A percentile compares a stretch with the other conserved stretches of the same genome.
Conservation (phyloP, 148 eudicot genomes). For the Heliamphora exappendiculata region DNA sequence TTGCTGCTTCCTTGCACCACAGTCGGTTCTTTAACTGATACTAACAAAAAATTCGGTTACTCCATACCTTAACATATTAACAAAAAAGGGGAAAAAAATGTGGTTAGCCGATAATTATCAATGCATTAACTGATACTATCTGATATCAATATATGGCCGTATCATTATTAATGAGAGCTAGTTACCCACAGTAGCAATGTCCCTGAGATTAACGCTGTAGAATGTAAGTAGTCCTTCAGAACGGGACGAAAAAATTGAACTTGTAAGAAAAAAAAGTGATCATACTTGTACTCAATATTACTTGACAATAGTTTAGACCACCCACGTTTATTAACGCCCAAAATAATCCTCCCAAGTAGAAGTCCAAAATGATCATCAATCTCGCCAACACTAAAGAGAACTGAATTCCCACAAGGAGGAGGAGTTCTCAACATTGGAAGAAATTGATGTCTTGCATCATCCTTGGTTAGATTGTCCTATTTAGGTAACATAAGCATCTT, state of each 20-base stretch:
- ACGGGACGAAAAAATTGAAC: constrained; percentile 98
- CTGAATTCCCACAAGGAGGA: constrained; percentile 96
- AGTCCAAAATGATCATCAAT: constrained; percentile 98
- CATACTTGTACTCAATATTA: background rate
- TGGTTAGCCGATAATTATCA: too few species aligned
- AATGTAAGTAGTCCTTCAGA: constrained; percentile 91
- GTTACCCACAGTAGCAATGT: constrained; percentile 46
- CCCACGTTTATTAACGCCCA: constrained; percentile 98
- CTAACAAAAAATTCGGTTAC: constrained; percentile 63
- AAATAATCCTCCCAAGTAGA: constrained; percentile 77
- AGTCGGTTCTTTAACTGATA: constrained; percentile 58
- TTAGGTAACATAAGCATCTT: constrained; percentile 8
- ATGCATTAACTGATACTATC: too few species aligned
- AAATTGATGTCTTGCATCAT: constrained; percentile 94
- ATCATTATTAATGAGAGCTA: too few species aligned
- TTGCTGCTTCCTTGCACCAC: constrained; percentile 41
- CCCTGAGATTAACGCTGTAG: constrained; percentile 87
- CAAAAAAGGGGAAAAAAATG: background rate
- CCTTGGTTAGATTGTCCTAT: constrained; percentile 82
- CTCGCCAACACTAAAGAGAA: constrained; percentile 92
- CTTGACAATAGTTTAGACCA: constrained; percentile 20
- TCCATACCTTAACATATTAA: constrained; percentile 37
- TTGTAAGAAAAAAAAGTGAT: constrained; percentile 19
- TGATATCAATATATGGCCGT: too few species aligned
- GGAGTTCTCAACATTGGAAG: constrained; percentile 71